phyloP scores from a whole-genome alignment of 257 asterid genomes.

The Lycium barbarum region DNA sequence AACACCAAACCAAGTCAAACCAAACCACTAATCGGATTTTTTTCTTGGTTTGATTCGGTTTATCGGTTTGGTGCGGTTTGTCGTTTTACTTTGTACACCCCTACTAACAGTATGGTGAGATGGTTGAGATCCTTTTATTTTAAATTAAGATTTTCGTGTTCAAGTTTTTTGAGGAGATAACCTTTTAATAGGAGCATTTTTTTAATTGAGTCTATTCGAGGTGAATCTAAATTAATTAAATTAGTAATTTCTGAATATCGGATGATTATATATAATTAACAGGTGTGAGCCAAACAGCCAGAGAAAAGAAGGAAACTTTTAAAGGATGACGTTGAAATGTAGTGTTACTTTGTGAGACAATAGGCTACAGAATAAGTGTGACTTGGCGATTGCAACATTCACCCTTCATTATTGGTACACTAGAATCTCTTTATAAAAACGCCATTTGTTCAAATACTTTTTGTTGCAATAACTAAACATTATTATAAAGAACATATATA shows the following conservation, averaged over 20 bases:
- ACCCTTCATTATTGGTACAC: neutral
- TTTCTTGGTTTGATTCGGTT: no score
- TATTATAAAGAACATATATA: no score
- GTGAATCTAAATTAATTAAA: neutral
- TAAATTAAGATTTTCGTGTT: no score
- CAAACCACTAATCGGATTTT: no score
- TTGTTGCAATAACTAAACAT: no score
- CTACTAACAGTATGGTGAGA: no score
- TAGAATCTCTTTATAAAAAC: no score
- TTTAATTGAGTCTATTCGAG: neutral
- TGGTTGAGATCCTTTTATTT: no score
- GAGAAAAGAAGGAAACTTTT: constrained; percentile 29
- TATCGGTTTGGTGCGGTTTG: no score
- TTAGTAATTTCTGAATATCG: neutral
- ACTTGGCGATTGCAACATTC: constrained; percentile 41
- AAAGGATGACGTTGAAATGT: constrained; percentile 41
- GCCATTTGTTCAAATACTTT: no score
- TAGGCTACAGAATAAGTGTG: constrained; percentile 41
- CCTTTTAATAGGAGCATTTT: neutral
- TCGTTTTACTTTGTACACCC: no score
- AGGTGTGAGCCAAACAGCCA: constrained; percentile 26
- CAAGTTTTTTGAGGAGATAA: neutral
- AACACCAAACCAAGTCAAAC: no score
- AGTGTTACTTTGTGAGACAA: constrained; percentile 50
- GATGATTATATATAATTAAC: constrained; percentile 24